Percentiles rank a stretch among this genome's conserved stretches.
phyloP scores from a whole-genome alignment of 768 basidiomycete genomes.

The Stropharia rugosoannulata region DNA sequence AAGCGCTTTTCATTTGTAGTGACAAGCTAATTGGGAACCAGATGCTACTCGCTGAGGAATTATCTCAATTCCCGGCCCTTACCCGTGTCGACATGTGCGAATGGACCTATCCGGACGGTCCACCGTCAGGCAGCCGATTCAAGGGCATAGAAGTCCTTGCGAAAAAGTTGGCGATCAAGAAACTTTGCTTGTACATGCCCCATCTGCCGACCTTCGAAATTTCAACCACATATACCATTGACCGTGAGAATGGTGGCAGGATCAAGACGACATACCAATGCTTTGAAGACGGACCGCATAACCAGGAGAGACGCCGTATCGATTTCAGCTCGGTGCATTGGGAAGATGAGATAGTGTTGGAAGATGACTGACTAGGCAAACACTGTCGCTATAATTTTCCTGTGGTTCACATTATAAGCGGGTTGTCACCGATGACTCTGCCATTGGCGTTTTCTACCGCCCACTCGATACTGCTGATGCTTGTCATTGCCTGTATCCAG shows the following conservation, averaged over 20 bases:
- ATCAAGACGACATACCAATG: neutral
- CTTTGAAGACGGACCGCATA: neutral
- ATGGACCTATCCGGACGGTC: neutral
- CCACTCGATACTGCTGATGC: too few species aligned
- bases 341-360: neutral
- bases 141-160: neutral
- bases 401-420: too few species aligned
- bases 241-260: neutral
- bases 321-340: neutral
- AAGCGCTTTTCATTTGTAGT: neutral
- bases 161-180: neutral
- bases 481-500: too few species aligned
- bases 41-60: neutral
- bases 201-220: slow-evolving; percentile 9
- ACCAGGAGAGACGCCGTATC: neutral
- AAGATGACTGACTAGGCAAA: neutral
- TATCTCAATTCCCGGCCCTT: neutral
- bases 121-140: neutral
- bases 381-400: too few species aligned
- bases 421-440: too few species aligned
- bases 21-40: neutral
- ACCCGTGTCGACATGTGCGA: slow-evolving; percentile 9
- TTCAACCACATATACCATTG: neutral
- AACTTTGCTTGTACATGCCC: slow-evolving; percentile 6
- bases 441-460: too few species aligned